Evolutionary conservation across 306 rosid genomes (phyloP).

Genomic region (Citrullus colocynthis): DNA sequence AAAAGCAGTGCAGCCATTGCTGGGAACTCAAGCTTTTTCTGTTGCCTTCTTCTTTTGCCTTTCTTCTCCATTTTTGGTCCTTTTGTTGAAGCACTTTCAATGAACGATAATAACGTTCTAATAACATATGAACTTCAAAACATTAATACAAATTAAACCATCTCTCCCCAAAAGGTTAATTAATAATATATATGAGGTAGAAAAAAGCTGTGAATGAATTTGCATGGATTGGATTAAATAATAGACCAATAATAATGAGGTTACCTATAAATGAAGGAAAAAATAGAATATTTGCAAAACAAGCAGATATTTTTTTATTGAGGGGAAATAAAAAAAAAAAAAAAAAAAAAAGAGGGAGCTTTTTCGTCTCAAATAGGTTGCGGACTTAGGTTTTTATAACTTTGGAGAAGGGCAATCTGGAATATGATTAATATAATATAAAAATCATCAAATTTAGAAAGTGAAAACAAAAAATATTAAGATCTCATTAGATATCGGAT

Average conservation of each 20-base stretch:
- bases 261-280: not conserved
- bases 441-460: too few species aligned
- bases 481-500: too few species aligned
- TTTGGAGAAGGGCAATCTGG: not conserved
- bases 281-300: not conserved
- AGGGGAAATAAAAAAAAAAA: not conserved
- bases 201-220: not conserved
- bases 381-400: not conserved
- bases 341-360: not conserved
- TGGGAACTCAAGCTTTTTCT: not conserved
- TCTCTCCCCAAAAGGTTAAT: not conserved
- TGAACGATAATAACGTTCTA: not conserved
- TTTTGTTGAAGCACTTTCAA: not conserved
- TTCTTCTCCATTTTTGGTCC: not conserved
- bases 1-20: not conserved
- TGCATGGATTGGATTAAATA: not conserved
- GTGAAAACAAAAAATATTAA: too few species aligned
- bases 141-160: not conserved
- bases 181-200: not conserved
- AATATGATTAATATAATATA: not conserved
- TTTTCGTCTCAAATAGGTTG: not conserved
- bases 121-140: not conserved
- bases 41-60: not conserved
- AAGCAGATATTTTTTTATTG: not conserved
- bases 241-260: not conserved